Evolutionary conservation across 768 basidiomycete genomes (phyloP).

Genomic region (Lenzites betulinus): DNA sequence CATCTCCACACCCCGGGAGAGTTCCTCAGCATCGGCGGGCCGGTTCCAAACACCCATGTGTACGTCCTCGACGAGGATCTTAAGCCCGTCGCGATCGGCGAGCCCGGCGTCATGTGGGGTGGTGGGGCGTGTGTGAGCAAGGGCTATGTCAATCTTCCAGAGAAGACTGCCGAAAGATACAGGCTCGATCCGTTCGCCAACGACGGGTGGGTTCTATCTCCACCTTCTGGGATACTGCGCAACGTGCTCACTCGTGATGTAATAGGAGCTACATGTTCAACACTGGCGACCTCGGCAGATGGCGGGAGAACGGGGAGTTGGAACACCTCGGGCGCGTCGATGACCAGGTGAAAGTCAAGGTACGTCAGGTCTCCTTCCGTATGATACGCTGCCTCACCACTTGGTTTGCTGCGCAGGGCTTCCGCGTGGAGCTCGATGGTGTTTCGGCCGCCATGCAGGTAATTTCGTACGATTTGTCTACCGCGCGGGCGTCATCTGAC

Average conservation of each 20-base stretch:
- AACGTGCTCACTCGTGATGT: slow-evolving; percentile 20
- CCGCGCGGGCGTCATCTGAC: slow-evolving; percentile 11
- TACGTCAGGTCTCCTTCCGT: slow-evolving; percentile 19
- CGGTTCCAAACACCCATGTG: slow-evolving; percentile 55
- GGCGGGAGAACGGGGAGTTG: slow-evolving; percentile 53
- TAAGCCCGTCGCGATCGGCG: slow-evolving; percentile 35
- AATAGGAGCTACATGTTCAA: slow-evolving; percentile 52
- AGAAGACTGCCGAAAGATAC: slow-evolving; percentile 55
- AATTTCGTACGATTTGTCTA: not conserved
- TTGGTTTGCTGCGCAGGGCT: slow-evolving; percentile 41
- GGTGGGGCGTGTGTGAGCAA: slow-evolving; percentile 58
- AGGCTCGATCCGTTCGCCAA: slow-evolving; percentile 50
- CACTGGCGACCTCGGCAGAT: slow-evolving; percentile 61
- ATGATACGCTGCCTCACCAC: not conserved
- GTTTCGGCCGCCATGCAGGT: slow-evolving; percentile 64
- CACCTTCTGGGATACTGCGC: slow-evolving; percentile 4
- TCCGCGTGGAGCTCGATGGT: slow-evolving; percentile 65
- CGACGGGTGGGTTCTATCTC: slow-evolving; percentile 42
- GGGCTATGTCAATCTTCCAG: slow-evolving; percentile 58
- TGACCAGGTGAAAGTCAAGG: slow-evolving; percentile 67
- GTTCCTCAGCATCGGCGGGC: slow-evolving; percentile 50
- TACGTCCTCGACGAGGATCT: slow-evolving; percentile 39
- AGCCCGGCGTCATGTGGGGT: slow-evolving; percentile 58
- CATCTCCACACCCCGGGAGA: slow-evolving; percentile 46
- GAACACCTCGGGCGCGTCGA: slow-evolving; percentile 62